Conservation (phyloP, 352 stramenopile genomes). For the Globisporangium barbulae region DNA sequence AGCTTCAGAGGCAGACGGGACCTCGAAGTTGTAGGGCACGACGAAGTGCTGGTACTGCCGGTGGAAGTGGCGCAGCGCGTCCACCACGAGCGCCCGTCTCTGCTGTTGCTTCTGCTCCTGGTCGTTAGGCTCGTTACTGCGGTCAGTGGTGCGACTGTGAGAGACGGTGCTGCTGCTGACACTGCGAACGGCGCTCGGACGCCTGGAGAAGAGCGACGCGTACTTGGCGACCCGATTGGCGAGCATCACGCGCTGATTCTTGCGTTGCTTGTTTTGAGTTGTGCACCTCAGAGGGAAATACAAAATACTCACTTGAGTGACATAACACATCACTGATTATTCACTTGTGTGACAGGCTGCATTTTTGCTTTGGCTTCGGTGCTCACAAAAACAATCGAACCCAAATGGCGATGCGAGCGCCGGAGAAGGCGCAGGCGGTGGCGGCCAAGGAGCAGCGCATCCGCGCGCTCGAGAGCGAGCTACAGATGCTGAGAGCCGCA, state of each 20-base stretch:
- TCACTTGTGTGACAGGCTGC: too few relatives aligned
- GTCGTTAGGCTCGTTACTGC: not conserved
- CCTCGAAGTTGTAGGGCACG: conserved; percentile 35
- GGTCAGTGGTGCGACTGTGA: too few relatives aligned
- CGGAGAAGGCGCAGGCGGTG: not conserved
- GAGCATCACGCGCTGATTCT: not conserved
- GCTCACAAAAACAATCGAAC: not conserved
- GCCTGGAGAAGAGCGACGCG: not conserved
- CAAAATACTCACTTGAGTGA: not conserved
- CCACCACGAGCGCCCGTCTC: conserved; percentile 3
- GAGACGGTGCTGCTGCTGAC: too few relatives aligned
- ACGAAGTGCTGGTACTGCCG: conserved; percentile 39
- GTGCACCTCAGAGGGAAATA: not conserved
- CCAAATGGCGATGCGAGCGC: not conserved
- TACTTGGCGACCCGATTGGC: not conserved
- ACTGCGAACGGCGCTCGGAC: not conserved
- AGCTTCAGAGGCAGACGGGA: conserved; percentile 13
- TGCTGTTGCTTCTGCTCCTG: not conserved
- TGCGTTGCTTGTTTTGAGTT: not conserved
- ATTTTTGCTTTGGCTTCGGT: too few relatives aligned
- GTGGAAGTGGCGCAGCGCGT: conserved; percentile 36
- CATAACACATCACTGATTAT: too few relatives aligned
- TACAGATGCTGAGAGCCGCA: conserved; percentile 1
- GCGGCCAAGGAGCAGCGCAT: not conserved
- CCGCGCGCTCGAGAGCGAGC: conserved; percentile 13